Base-by-base conservation (phyloP, 495 filamentous ascomycete genomes). In the Neurospora sp. region DNA sequence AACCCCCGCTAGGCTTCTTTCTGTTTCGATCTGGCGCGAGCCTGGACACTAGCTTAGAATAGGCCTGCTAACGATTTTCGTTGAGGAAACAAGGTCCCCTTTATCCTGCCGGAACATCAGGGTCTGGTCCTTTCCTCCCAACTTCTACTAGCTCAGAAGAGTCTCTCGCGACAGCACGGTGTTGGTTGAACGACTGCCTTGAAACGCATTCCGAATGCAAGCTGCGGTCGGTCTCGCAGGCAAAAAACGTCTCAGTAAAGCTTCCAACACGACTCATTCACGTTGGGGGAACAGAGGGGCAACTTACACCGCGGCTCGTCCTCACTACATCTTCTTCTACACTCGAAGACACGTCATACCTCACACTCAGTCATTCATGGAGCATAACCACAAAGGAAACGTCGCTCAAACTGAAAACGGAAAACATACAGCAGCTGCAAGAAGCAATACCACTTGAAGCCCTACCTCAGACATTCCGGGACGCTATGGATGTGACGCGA, bases 401-500 rank as follows among this genome's bases (percentile, higher is more conserved):
- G 7, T 53, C 46, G 5, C 20, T 53, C 9, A 53, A 53, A 27
- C 20, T 53, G 4, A 12, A 0, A 27, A 53, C n/a, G 2, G 5
- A 27, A 53, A 53, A 53, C 5, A 20, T 48, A 10, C 46, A 48
- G 12, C 18, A 48, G 4, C n/a, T 48, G 3, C 46, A 48, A 48
- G 46, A 48, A 22, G 1, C 0, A 4, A 48, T 48, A 22, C 46
- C n/a, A 48, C 46, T 48, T 1, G 9, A 48, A 48, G 3, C 9
- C 4, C 9, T 48, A 0, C 3, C n/a, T 48, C n/a, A 5, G 1
- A 48, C 46, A 2, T 48, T 42, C 16, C 42, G 0, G 18, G 75
- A 80, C 31, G 75, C 75, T 10, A 78, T 80, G 14, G 31, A 61
- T 2, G 59, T 80, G 1, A 71, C 74, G 1, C 68, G 71, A 3